Conservation (phyloP, 176 grass and related monocot species). For the Hyparrhenia diplandra region DNA sequence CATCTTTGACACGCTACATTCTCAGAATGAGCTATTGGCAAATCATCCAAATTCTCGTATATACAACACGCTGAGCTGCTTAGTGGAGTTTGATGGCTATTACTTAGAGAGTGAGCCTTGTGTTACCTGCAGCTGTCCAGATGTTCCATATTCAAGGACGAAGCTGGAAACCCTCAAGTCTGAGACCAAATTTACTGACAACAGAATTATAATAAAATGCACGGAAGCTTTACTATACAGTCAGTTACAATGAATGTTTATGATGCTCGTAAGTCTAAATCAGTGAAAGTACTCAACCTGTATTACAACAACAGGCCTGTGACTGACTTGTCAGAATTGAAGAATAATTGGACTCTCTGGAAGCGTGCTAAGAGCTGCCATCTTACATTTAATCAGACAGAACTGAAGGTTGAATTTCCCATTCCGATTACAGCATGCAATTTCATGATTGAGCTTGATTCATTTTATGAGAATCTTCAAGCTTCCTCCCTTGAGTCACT, state of each 20-base stretch:
- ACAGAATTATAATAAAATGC: slow-evolving; percentile 97
- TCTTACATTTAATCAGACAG: slow-evolving; percentile 86
- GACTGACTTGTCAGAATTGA: slow-evolving; percentile 86
- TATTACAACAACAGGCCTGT: slow-evolving; percentile 94
- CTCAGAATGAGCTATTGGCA: slow-evolving; percentile 93
- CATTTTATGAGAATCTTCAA: slow-evolving; percentile 97
- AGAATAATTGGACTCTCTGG: slow-evolving; percentile 99
- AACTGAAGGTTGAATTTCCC: slow-evolving; percentile 94
- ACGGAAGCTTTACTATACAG: slow-evolving; percentile 97
- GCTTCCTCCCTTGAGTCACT: slow-evolving; percentile 97
- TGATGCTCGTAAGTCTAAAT: slow-evolving; percentile 96
- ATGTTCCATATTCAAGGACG: slow-evolving; percentile 85
- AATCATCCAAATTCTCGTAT: slow-evolving; percentile 97
- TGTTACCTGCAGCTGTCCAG: slow-evolving; percentile 96
- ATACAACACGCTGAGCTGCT: slow-evolving; percentile 78
- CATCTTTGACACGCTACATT: slow-evolving; percentile 88
- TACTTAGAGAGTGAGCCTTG: slow-evolving; percentile 97
- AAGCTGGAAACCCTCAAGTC: slow-evolving; percentile 98
- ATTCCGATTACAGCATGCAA: slow-evolving; percentile 97
- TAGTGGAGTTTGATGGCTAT: slow-evolving; percentile 98
- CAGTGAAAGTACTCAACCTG: slow-evolving; percentile 90
- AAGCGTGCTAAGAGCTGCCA: slow-evolving; percentile 95
- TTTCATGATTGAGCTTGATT: slow-evolving; percentile 99
- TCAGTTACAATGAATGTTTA: slow-evolving; percentile 95
- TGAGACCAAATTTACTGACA: slow-evolving; percentile 96